Base-by-base conservation (phyloP, 2,329 filamentous ascomycete genomes). In the Stagonosporopsis tanaceti region DNA sequence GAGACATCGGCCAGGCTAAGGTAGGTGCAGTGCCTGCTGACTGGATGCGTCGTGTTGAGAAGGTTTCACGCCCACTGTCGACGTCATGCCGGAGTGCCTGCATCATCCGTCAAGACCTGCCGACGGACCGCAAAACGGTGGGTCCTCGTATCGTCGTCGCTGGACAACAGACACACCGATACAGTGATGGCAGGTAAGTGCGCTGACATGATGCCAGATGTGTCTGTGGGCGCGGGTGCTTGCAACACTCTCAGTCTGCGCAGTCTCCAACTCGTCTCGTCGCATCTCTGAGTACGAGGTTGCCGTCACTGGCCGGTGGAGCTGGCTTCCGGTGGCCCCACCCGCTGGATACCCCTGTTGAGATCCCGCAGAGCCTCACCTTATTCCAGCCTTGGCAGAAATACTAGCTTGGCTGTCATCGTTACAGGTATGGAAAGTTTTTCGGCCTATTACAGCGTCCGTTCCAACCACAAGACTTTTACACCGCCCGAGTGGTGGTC, bases 281-380 rank as follows among this genome's bases (percentile, higher is more conserved):
- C 17, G 37, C 20, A 22, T 22, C 37, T 22, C 20, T 20, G 17
- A 24, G 37, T 3, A 4, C 22, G n/a, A 22, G 5, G 37, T 20
- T 22, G 37, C 37, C 37, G 37, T 11, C 37, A 8, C 37, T 39
- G 37, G 20, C 37, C 37, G 37, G 37, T 34, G 32, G 37, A 22
- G 37, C 37, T 39, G 17, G 37, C 15, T 11, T 39, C 37, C 15
- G 37, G 17, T 39, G 6, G 17, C 39, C n/a, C 28, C 28, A 34
- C 27, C 12, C 24, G 28, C 25, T 20, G 32, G n/a, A 25, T 6
- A 50, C 40, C 55, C 55, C 55, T 53, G 55, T 58, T 39, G 45
- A 53, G 55, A 50, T 58, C 55, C 55, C 55, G 55, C 55, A 58
- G 55, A 58, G 55, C 55, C 55, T 58, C 55, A 58, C 50, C 55